Evolutionary conservation across 768 basidiomycete genomes (phyloP), one percentile per base, ranked within the genome.

Genomic region (Hydnomerulius pinastri): DNA sequence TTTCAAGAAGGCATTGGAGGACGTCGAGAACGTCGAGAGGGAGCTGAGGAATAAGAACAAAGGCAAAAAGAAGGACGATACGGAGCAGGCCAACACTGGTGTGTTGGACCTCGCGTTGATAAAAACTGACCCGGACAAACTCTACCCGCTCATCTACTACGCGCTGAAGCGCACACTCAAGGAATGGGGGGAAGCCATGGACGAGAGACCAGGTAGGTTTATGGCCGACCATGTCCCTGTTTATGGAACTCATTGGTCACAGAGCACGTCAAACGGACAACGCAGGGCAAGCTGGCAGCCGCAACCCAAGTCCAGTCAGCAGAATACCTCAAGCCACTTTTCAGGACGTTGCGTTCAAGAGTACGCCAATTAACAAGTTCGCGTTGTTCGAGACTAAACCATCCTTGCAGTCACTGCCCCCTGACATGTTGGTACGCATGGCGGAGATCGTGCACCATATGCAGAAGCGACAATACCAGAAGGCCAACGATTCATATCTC

Each of bases 121-220:
- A 63, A 96, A 93, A 77, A 83, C 82, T 15, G 92, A 98, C 67
- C 90, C 93, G 6, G 91, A 96, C 74, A 97, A 91, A 70, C 74
- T 98, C 24, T 98, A 99, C 65, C 97, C 97, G 0, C 76, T 98
- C 60, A 98, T 99, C 43, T 99, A 99, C 64, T 93, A 94, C 65
- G 92, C 94, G 2, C 73, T 98, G 50, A 98, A 98, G 76, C 79
- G 87, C 54, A 87, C 86, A 5, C 75, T 98, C 44, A 93, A 93
- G 61, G 97, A 99, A 64, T 99, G 97, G 97, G 95, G 86, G 57
- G 87, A 93, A 59, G 89, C 90, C 40, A 88, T 99, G 88, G 92
- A 90, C 47, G 90, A 92, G 54, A 79, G 97, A 62, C 93, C 93
- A 60, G 93, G 93, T 92, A 53, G 29, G 80, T 67, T 2, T 23